Evolutionary conservation across 495 filamentous ascomycete genomes (phyloP), one percentile per base, ranked within the genome.

Genomic region (Xylaria castorea): DNA sequence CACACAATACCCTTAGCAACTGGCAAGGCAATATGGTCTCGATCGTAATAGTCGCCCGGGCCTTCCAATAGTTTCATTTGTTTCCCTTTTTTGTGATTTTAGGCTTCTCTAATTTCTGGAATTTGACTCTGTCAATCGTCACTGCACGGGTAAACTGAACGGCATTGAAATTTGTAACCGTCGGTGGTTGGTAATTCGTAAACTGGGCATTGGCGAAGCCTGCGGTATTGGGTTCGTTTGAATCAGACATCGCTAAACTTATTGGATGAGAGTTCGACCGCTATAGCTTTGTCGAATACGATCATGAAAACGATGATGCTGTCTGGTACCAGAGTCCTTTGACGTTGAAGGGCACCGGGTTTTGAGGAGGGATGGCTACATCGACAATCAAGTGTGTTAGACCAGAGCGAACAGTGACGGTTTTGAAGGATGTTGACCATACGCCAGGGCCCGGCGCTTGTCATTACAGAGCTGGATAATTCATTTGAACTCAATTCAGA

Each of bases 131-230:
- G 36, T 32, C 11, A 12, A 57, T 38, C 20, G 50, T 27, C 14
- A 57, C 22, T 32, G 50, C 50, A 30, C 34, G 22, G 5, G 48
- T 0, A n/a, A 14, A 27, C 22, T 55, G 34, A n/a, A 68, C 66
- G 16, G 34, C 32, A 44, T 50, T 30, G 36, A 68, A 68, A n/a
- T 68, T 22, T 20, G 42, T 12, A 18, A 50, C 6, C n/a, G n/a
- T n/a, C 2, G 66, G 48, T 9, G 50, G 66, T 40, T 68, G 48
- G 14, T 68, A 68, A 14, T 57, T 68, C 16, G 66, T 68, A 30
- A 55, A 68, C 50, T 57, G 66, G 50, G 16, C 16, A 14, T 38
- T 68, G 50, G 66, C 16, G 6, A 55, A 57, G 48, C 9, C 7
- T 22, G 22, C 1, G 4, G 50, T 55, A 30, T 27, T 57, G 18